A percentile compares a stretch with the other conserved stretches of the same genome.
Conservation (phyloP, 2,329 filamentous ascomycete genomes). For the Epichloe glyceriae region DNA sequence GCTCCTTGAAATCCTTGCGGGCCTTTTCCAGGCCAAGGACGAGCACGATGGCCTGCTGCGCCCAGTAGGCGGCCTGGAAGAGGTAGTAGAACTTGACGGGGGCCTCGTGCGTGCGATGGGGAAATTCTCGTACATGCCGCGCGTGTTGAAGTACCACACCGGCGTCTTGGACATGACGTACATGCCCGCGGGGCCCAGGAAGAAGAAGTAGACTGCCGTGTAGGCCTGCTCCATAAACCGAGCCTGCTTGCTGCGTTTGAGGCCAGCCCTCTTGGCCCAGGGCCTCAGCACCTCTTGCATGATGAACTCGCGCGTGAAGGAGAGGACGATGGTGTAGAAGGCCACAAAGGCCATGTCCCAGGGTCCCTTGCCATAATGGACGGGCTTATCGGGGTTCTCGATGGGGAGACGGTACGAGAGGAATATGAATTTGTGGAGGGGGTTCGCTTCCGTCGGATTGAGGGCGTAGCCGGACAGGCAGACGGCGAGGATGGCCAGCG, state of each 20-base stretch:
- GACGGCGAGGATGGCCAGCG: conserved; percentile 52
- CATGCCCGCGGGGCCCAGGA: conserved; percentile 72
- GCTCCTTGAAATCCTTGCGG: conserved; percentile 87
- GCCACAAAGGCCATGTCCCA: conserved; percentile 77
- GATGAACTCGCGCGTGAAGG: conserved; percentile 88
- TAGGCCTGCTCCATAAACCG: conserved; percentile 97
- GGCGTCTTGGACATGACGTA: conserved; percentile 87
- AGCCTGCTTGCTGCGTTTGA: conserved; percentile 67
- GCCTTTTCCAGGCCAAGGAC: conserved; percentile 82
- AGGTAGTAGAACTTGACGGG: conserved; percentile 93
- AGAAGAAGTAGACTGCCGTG: conserved; percentile 77
- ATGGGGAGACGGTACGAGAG: conserved; percentile 67
- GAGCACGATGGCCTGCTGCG: conserved; percentile 83
- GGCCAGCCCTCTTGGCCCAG: conserved; percentile 54
- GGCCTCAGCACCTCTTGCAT: conserved; percentile 84
- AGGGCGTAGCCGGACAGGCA: conserved; percentile 57
- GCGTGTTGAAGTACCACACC: conserved; percentile 91
- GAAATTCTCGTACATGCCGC: conserved; percentile 83
- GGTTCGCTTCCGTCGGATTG: conserved; percentile 67
- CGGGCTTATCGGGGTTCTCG: conserved; percentile 27
- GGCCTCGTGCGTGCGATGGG: conserved; percentile 67
- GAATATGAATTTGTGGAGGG: conserved; percentile 71
- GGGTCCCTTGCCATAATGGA: conserved; percentile 78
- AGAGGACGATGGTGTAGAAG: conserved; percentile 83
- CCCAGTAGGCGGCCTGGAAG: conserved; percentile 90